phyloP scores from a whole-genome alignment of 2,329 filamentous ascomycete genomes.

The Cryphonectria nitschkei region DNA sequence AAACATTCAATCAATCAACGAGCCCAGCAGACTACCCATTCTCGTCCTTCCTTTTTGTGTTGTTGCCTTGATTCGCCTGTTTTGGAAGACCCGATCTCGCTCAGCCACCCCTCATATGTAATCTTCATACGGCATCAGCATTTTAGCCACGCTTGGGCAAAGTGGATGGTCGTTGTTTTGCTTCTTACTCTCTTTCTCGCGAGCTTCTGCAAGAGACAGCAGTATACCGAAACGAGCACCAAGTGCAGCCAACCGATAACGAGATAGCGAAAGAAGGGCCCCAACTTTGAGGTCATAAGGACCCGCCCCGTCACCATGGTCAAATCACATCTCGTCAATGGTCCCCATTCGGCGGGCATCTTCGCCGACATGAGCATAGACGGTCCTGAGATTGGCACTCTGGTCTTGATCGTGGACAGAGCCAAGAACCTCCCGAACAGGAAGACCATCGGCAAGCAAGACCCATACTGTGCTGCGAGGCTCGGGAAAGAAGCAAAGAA shows the following conservation, averaged over 20 bases:
- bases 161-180: constrained; percentile 2
- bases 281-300: background rate
- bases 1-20: background rate
- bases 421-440: constrained; percentile 97
- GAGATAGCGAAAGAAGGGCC: background rate
- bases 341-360: constrained; percentile 85
- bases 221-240: constrained; percentile 9
- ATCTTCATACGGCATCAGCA: background rate
- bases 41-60: constrained; percentile 3
- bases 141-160: background rate
- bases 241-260: constrained; percentile 13
- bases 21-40: constrained; percentile 4
- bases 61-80: constrained; percentile 5
- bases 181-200: background rate
- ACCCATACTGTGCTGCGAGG: constrained; percentile 92
- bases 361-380: constrained; percentile 93
- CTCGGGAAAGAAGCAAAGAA: constrained; percentile 97
- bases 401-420: constrained; percentile 89
- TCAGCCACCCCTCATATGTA: background rate
- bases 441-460: constrained; percentile 97
- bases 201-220: background rate
- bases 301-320: constrained; percentile 46
- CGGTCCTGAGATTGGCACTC: constrained; percentile 88
- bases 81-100: constrained; percentile 1
- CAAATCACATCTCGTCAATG: constrained; percentile 60